Base-by-base conservation (phyloP, 2,329 filamentous ascomycete genomes). In the Fusarium buxicola region DNA sequence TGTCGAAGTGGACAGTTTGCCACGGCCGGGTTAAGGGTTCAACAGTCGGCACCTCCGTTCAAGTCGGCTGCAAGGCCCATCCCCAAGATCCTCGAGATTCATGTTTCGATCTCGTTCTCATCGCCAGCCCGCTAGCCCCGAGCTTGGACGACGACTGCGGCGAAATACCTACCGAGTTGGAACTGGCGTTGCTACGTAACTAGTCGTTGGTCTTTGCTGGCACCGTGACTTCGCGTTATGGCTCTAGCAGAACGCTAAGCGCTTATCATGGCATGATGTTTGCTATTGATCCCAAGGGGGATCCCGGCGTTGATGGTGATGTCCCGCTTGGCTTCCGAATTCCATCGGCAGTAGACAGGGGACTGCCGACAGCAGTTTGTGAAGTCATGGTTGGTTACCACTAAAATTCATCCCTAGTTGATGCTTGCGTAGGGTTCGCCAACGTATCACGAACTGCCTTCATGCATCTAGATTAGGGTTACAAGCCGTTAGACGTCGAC, bases 61-160 rank as follows among this genome's bases (percentile, higher is more conserved):
- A 27, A 41, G 38, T 18, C 41, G 25, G 18, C 55, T 25, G 43
- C 4, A 44, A 60, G 52, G 50, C 47, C 49, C 54, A 39, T 54
- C 60, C 59, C 53, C 60, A 39, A 64, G 60, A 69, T 69, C 60
- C 51, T 43, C 39, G 32, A 43, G 52, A 58, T 66, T 59, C 55
- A 60, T 55, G 47, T 56, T 60, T 54, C 61, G 66, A 68, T 70
- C 65, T 54, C 61, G 66, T 66, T 70, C 65, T 58, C 39, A 53
- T 64, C 60, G 57, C 55, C 51, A 47, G 52, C 40, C 63, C 68
- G 54, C 54, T 45, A 46, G 50, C 39, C 31, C 41, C 32, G 35
- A 58, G 51, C 54, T 67, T 40, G 55, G 67, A 58, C 41, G 31
- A 46, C 34, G 24, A 36, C 40, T 31, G 25, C 39, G 49, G 34